Conservation (phyloP, 129 eudicot species). For the Silybum marianum region DNA sequence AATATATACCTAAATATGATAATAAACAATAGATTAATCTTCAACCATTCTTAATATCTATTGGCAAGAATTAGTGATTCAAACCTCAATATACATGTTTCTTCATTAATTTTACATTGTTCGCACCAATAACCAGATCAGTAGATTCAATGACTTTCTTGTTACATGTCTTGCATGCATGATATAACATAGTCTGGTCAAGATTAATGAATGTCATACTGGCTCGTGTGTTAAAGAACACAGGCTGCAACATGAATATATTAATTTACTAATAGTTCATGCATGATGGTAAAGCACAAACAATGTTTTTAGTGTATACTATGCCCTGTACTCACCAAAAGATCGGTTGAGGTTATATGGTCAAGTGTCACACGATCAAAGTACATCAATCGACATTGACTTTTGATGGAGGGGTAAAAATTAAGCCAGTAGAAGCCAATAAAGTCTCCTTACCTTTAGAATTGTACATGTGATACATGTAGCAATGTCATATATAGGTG, state of each 20-base stretch:
- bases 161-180: constrained; percentile 72
- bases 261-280: too few relatives aligned
- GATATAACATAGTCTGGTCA: constrained; percentile 68
- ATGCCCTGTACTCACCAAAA: constrained; percentile 63
- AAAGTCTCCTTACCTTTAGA: too few relatives aligned
- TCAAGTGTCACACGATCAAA: constrained; percentile 48
- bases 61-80: too few relatives aligned
- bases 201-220: constrained; percentile 53
- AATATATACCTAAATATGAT: too few relatives aligned
- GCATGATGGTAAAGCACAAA: too few relatives aligned
- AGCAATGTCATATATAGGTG: too few relatives aligned
- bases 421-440: too few relatives aligned
- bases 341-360: constrained; percentile 51
- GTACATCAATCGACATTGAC: constrained; percentile 40
- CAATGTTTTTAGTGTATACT: too few relatives aligned
- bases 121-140: constrained; percentile 73
- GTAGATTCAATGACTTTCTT: constrained; percentile 66
- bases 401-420: constrained; percentile 55
- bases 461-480: too few relatives aligned
- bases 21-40: too few relatives aligned
- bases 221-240: constrained; percentile 50
- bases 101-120: constrained; percentile 59
- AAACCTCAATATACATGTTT: background rate
- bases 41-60: too few relatives aligned
- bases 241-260: constrained; percentile 43